phyloP scores from a whole-genome alignment of 208 protist genomes.

The Blechomonas ayalai region DNA sequence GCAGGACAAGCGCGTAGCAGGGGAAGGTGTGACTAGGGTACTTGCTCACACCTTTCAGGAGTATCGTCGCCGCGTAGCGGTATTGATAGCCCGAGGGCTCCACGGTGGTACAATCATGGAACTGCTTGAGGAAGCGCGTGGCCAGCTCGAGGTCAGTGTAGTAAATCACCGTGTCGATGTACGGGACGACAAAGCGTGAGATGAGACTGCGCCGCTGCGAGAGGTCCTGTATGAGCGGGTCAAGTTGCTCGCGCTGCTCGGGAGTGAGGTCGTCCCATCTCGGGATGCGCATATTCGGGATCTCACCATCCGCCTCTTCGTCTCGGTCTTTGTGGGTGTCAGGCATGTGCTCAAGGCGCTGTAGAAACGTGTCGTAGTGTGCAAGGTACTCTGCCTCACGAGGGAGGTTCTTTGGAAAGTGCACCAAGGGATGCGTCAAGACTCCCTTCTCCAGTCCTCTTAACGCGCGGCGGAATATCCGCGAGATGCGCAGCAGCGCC shows the following conservation, averaged over 20 bases:
- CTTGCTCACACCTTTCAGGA: slow-evolving; percentile 16
- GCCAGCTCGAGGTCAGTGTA: slow-evolving; percentile 15
- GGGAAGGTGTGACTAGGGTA: neutral
- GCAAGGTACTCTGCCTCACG: slow-evolving; percentile 5
- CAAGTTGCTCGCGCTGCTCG: neutral
- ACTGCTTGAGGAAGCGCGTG: slow-evolving; percentile 11
- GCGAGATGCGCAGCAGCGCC: slow-evolving; percentile 2
- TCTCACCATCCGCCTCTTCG: slow-evolving; percentile 1
- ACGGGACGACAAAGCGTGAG: slow-evolving; percentile 8
- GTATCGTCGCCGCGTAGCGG: slow-evolving; percentile 15
- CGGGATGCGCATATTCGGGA: neutral
- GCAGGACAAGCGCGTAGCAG: slow-evolving; percentile 6
- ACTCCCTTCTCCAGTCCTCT: slow-evolving; percentile 1
- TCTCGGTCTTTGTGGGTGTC: neutral
- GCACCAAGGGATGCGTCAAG: slow-evolving; percentile 7
- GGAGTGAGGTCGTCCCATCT: neutral
- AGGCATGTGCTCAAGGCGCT: slow-evolving; percentile 1
- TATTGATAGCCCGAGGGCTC: slow-evolving; percentile 4
- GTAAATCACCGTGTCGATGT: slow-evolving; percentile 9
- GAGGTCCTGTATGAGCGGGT: neutral
- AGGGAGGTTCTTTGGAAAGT: slow-evolving; percentile 16
- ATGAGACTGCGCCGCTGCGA: neutral
- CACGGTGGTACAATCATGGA: neutral
- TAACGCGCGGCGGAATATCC: slow-evolving; percentile 1
- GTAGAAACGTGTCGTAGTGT: neutral